Evolutionary conservation across 306 rosid species (phyloP), one percentile per base, ranked within the genome.

Genomic region (Mucuna pruriens): DNA sequence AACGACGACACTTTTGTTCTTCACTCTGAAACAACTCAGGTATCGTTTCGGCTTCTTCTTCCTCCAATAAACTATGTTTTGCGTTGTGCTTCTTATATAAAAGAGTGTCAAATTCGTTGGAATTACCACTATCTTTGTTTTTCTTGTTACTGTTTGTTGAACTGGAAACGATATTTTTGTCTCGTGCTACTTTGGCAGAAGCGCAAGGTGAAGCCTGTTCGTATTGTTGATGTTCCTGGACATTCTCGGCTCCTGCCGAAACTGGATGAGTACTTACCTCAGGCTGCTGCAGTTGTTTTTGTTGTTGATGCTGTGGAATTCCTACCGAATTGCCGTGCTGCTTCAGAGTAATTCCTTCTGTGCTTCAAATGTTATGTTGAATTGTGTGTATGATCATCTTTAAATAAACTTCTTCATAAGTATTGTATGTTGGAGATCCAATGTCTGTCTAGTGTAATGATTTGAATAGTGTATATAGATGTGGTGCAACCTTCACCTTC

Each of bases 221-320:
- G 82, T 79, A 69, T 92, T 85, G 89, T 92, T 70, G 95, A 92
- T 84, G 89, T 90, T 73, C 93, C 97, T 20, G 97, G 97, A 54
- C 95, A 92, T 88, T 90, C 92, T 78, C 95, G 93, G 63, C 97
- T 92, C 73, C 88, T 88, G 19, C 87, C 91, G 69, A 92, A 89
- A 83, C 88, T 92, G 70, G 95, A 92, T 71, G 97, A 92, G 74
- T 87, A 87, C 79, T 79, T 92, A 71, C 93, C 95, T 60, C 86
- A 84, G 82, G 93, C 95, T n/a, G 97, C 92, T 71, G 93, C 86
- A 61, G 45, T 92, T 33, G 86, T 92, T 48, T 92, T 92, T 46
- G 91, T 89, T 79, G 97, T 92, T 80, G 97, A 90, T 84, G 90
- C 95, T 44, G 54, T 89, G 84, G 97, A 92, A 57, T 90, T 92